Percentiles rank a stretch among this genome's conserved stretches.
phyloP scores from a whole-genome alignment of 78 protist species.

The Dictyostelium brefeldianum region DNA sequence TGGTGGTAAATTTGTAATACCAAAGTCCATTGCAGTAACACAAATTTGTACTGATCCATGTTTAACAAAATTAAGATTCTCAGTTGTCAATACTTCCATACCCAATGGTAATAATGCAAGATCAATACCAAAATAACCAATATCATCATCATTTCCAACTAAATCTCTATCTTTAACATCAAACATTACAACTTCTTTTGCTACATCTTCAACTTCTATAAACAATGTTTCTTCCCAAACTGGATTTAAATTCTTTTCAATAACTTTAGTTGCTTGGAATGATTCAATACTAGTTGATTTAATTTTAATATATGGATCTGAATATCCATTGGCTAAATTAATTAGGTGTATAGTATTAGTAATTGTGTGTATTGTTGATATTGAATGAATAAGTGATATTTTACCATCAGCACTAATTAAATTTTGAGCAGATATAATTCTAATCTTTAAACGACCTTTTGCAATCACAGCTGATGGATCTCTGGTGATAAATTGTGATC shows the following conservation, averaged over 20 bases:
- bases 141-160: background rate
- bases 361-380: too few species aligned
- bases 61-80: slow-evolving; percentile 15
- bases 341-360: too few species aligned
- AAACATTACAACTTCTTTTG: background rate
- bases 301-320: slow-evolving; percentile 14
- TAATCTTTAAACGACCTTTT: background rate
- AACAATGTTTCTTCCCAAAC: background rate
- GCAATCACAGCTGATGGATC: background rate
- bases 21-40: slow-evolving; percentile 25
- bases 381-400: too few species aligned
- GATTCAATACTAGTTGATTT: background rate
- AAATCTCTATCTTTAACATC: background rate
- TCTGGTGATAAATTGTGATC: background rate
- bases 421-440: slow-evolving; percentile 3
- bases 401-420: background rate
- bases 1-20: slow-evolving; percentile 28
- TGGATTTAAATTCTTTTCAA: slow-evolving; percentile 12
- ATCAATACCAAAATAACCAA: background rate
- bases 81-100: slow-evolving; percentile 8
- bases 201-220: background rate
- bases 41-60: slow-evolving; percentile 26
- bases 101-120: slow-evolving; percentile 6
- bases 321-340: too few species aligned
- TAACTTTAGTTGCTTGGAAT: background rate